These are phyloP conservation scores for Lignosus rhinocerotis DNA, from an alignment of 1,284 basidiomycete genomes.

Conservation along the genomic window DNA sequence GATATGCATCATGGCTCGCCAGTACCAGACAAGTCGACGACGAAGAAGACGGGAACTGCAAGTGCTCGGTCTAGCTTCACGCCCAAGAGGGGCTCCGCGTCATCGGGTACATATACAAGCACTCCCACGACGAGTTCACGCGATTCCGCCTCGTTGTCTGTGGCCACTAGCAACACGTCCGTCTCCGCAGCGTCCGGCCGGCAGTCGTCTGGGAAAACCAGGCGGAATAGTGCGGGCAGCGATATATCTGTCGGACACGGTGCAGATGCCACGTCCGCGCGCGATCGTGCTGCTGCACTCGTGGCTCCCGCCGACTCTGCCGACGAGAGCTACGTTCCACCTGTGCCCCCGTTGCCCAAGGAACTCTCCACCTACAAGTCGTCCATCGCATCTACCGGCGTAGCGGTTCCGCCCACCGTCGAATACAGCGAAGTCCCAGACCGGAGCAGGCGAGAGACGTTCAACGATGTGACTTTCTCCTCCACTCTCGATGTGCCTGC, in stretches of 20 bases:
- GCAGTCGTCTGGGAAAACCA: conserved; percentile 56
- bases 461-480: conserved; percentile 25
- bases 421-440: conserved; percentile 42
- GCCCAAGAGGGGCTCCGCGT: conserved; percentile 84
- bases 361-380: conserved; percentile 81
- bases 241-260: conserved; percentile 79
- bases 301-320: conserved; percentile 54
- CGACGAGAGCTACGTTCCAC: conserved; percentile 77
- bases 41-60: conserved; percentile 58
- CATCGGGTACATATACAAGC: conserved; percentile 82
- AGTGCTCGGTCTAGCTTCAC: conserved; percentile 70
- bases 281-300: conserved; percentile 66
- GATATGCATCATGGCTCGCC: conserved; percentile 44
- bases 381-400: conserved; percentile 43
- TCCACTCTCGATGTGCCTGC: conserved; percentile 56
- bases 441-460: conserved; percentile 25
- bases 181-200: conserved; percentile 66
- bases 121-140: conserved; percentile 76
- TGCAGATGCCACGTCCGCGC: conserved; percentile 58
- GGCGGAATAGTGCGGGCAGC: conserved; percentile 84
- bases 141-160: conserved; percentile 79
- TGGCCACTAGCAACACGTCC: conserved; percentile 75
- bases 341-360: conserved; percentile 95
- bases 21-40: conserved; percentile 61
- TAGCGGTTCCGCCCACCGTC: conserved; percentile 41